Evolutionary conservation across 371 early-diverging fungal genomes (phyloP), one percentile per base, ranked within the genome.

Genomic region (Chytridium lagenaria): DNA sequence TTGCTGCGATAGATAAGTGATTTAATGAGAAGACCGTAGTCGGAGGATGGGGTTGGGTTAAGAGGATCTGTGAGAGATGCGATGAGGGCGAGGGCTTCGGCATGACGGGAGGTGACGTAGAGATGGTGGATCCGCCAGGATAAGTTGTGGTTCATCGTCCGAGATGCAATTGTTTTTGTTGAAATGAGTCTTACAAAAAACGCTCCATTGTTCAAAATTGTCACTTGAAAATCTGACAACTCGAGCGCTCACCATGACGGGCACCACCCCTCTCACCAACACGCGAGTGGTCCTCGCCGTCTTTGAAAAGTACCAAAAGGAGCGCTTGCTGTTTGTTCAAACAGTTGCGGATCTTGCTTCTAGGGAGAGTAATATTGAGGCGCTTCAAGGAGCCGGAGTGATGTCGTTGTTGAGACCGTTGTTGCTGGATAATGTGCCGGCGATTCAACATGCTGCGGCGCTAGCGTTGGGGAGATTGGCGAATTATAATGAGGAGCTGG

Each of bases 381-480:
- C 85, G 5, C 78, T 87, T 16, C 84, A 84, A 39, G 44, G 72
- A 40, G 84, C 82, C 10, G 83, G 84, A 0, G 85, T 84, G 12
- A 80, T 85, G 81, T 65, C 78, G 0, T 80, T 87, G 0, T 78
- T 87, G 44, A 77, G 86, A 3, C 88, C 88, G n/a, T 76, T 87
- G 1, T 77, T 87, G 30, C 67, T 83, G 26, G 88, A 87, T 59
- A 77, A 68, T 51, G 78, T 87, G 12, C 87, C 87, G 12, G 85
- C 86, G 26, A 83, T 87, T 51, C 88, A 87, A 74, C 88, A 87
- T 73, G 84, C 87, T 0, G 86, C 88, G 0, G 87, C 87, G 1
- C 69, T 87, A 38, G 88, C 88, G 3, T 70, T 87, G 28, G 88
- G 88, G 1, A 64, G 88, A 22, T 70, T 87, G 37, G 87, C 87